Evolutionary conservation across 768 basidiomycete genomes (phyloP), one percentile per base, ranked within the genome.

Genomic region (Suillus sp.): DNA sequence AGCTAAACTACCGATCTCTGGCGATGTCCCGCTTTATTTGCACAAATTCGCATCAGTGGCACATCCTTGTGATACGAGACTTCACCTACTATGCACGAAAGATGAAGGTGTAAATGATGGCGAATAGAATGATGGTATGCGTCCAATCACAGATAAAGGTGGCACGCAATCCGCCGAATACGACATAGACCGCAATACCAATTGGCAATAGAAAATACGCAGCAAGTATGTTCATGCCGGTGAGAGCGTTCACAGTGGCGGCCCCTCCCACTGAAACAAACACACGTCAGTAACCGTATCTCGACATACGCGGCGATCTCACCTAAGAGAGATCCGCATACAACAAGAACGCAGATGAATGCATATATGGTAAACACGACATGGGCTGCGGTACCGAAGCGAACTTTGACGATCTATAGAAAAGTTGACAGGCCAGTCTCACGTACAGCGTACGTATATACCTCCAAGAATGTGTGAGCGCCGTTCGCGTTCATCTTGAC

Each of bases 1-100:
- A n/a, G 54, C 37, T 1, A 58, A 20, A 45, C 85, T 87, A 14
- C 93, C 93, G 53, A 96, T 93, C 71, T 90, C 87, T 51, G 80
- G 73, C 53, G 82, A 86, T 2, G 91, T 89, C 38, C 61, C 61
- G n/a, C 62, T 62, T 37, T 27, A 42, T n/a, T 60, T 18, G 22
- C 25, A 22, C 37, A 37, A 4, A 57, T 27, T 30, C 11, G 20
- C 38, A 32, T 27, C 38, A 32, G 59, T 27, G 30, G n/a, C 14
- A 47, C 6, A 4, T 53, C 25, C 25, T 13, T 62, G 40, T 45
- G 59, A 22, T 43, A 27, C 16, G 25, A 7, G 14, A 27, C 34
- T 14, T 30, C 35, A 43, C 45, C 3, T 62, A 59, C n/a, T 67
- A 68, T 18, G 60, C 59, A 40, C 43, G 38, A 61, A 63, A 75